Evolutionary conservation across 371 early-diverging fungal genomes (phyloP), one percentile per base, ranked within the genome.

Genomic region (Synchytrium microbalum): DNA sequence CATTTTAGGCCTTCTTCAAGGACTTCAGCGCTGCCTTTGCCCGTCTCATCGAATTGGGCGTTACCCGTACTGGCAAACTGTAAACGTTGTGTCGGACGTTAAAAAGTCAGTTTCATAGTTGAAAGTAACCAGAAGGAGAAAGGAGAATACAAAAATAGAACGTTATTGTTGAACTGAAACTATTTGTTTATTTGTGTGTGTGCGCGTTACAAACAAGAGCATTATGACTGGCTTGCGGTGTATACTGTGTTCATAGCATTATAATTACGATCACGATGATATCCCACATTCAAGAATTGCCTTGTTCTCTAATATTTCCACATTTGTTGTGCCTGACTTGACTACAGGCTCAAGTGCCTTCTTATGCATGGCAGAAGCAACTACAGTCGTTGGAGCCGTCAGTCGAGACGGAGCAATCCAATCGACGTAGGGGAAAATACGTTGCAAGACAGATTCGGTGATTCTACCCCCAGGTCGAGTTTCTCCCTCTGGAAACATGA

Each of bases 1-100:
- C n/a, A n/a, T n/a, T n/a, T n/a, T n/a, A n/a, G n/a, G n/a, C n/a
- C 26, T 78, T 74, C 63, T 71, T 62, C 62, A 82, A 79, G 33
- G 94, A 93, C 80, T 91, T 92, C 64, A 71, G 87, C 58, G 77
- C 77, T 66, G 90, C 83, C 13, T 88, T 84, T 64, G 74, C 76
- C 65, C 91, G 88, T 74, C 83, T 92, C 19, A 72, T 88, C 54
- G 91, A 91, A 70, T 78, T 92, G 60, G 93, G 92, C 67, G 83
- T 86, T 28, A n/a, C 64, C 16, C 25, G 25, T 29, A 57, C 16
- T n/a, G n/a, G n/a, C n/a, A n/a, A n/a, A n/a, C n/a, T n/a, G n/a
- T n/a, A n/a, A n/a, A n/a, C n/a, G n/a, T n/a, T n/a, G n/a, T n/a
- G n/a, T n/a, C n/a, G n/a, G n/a, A n/a, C n/a, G n/a, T n/a, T n/a